Percentiles rank a stretch among this genome's conserved stretches.
These are phyloP conservation scores for Mycena galericulata DNA, from an alignment of 768 basidiomycete species.

Conservation along the genomic window DNA sequence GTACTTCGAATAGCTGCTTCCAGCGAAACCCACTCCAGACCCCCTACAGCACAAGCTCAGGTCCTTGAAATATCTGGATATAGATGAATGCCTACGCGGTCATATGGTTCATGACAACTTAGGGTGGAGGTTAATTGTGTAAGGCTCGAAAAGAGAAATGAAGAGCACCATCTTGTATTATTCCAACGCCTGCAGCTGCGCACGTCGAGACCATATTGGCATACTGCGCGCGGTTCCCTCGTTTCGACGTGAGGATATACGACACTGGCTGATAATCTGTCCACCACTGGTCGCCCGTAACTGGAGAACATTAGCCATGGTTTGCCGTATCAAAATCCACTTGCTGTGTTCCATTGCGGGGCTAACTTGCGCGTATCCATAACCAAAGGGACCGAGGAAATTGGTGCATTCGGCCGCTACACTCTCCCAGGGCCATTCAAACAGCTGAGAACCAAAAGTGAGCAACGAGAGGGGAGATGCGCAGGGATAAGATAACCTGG, in stretches of 20 bases:
- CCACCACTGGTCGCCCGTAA: conserved; percentile 58
- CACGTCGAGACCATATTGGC: conserved; percentile 41
- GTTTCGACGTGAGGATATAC: conserved; percentile 57
- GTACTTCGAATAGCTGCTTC: conserved; percentile 16
- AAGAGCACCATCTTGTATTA: conserved; percentile 43
- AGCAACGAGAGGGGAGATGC: not conserved
- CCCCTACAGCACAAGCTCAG: not conserved
- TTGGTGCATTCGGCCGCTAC: conserved; percentile 56
- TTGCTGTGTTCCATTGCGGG: conserved; percentile 52
- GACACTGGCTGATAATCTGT: conserved; percentile 63
- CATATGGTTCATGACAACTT: conserved; percentile 26
- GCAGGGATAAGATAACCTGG: conserved; percentile 4
- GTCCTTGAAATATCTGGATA: not conserved
- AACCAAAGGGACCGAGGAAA: conserved; percentile 58
- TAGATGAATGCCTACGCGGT: not conserved
- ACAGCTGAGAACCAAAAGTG: conserved; percentile 44
- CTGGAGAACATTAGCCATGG: not conserved
- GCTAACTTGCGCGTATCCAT: conserved; percentile 55
- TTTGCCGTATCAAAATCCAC: not conserved
- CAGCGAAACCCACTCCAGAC: conserved; percentile 11
- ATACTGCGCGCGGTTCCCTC: conserved; percentile 52
- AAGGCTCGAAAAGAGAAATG: not conserved
- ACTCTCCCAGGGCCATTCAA: conserved; percentile 56
- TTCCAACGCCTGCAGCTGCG: conserved; percentile 43
- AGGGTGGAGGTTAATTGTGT: not conserved